These are phyloP conservation scores for Podospora comata DNA, from an alignment of 495 filamentous ascomycete genomes.

Conservation along the genomic window DNA sequence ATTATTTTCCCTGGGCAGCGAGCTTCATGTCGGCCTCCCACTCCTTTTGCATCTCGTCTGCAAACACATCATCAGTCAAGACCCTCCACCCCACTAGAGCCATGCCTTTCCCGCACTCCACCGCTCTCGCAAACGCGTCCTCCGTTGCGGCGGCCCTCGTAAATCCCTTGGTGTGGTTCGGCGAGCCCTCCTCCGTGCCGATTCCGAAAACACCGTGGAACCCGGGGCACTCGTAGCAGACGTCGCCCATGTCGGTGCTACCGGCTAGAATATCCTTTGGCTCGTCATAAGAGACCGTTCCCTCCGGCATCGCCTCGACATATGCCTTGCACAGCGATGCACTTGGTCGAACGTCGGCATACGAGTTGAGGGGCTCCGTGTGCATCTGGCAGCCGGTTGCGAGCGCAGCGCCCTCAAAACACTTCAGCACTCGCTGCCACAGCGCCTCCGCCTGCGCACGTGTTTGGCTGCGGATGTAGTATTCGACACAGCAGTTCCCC, in stretches of 20 bases:
- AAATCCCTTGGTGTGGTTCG: constrained; percentile 56
- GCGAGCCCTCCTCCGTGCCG: constrained; percentile 40
- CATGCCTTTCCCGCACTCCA: constrained; percentile 57
- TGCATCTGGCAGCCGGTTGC: constrained; percentile 55
- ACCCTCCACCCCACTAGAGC: constrained; percentile 51
- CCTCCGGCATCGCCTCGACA: constrained; percentile 46
- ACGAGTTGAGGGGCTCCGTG: constrained; percentile 47
- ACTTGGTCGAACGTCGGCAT: constrained; percentile 53
- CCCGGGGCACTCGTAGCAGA: constrained; percentile 54
- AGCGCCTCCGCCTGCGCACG: constrained; percentile 42
- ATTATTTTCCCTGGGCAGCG: constrained; percentile 23
- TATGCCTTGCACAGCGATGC: constrained; percentile 50
- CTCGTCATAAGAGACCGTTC: constrained; percentile 38
- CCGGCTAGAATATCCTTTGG: constrained; percentile 42
- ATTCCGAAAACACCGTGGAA: constrained; percentile 59
- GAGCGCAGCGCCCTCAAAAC: constrained; percentile 55
- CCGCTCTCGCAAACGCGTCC: constrained; percentile 43
- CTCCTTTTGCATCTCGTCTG: constrained; percentile 37
- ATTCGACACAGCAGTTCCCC: constrained; percentile 51
- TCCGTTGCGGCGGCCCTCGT: constrained; percentile 50
- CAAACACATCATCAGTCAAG: constrained; percentile 47
- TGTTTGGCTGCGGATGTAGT: constrained; percentile 53
- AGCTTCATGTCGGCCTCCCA: constrained; percentile 40
- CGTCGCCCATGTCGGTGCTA: constrained; percentile 53
- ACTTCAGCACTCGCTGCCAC: constrained; percentile 50